A percentile compares a stretch with the other conserved stretches of the same genome.
Evolutionary conservation across 139 green algal species (phyloP).

Genomic region (Closterium sp.): DNA sequence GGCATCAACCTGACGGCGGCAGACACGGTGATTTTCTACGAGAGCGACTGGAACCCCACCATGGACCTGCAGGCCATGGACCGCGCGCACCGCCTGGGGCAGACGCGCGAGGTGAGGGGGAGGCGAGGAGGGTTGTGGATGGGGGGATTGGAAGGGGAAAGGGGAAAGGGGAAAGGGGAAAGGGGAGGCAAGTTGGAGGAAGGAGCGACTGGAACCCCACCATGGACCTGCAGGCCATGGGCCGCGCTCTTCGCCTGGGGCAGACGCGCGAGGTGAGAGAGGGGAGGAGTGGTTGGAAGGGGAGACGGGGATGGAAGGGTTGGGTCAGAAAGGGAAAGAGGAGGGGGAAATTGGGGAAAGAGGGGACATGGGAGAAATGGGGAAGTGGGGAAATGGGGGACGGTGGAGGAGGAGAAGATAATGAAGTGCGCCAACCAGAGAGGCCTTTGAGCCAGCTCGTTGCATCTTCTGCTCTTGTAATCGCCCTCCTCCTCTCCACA

Average conservation of each 20-base stretch:
- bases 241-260: conserved; percentile 53
- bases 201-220: conserved; percentile 53
- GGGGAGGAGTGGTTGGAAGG: too few relatives aligned
- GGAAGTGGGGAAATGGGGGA: conserved; percentile 2
- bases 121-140: neutral
- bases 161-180: neutral
- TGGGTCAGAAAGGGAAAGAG: too few relatives aligned
- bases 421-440: conserved; percentile 55
- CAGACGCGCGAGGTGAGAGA: conserved; percentile 48
- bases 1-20: conserved; percentile 60
- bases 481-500: neutral
- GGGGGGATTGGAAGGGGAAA: neutral
- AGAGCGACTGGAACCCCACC: conserved; percentile 60
- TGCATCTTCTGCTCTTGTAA: too few relatives aligned
- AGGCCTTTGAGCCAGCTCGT: too few relatives aligned
- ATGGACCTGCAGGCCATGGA: conserved; percentile 58
- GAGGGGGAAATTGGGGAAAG: too few relatives aligned
- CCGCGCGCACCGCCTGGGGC: conserved; percentile 50
- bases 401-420: conserved; percentile 63
- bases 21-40: conserved; percentile 63
- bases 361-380: too few relatives aligned
- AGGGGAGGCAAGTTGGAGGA: neutral
- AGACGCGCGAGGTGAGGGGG: conserved; percentile 51
- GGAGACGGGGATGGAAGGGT: too few relatives aligned
- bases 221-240: conserved; percentile 59